Evolutionary conservation across 208 protist species (phyloP).

Genomic region (Wallacemonas sp.): DNA sequence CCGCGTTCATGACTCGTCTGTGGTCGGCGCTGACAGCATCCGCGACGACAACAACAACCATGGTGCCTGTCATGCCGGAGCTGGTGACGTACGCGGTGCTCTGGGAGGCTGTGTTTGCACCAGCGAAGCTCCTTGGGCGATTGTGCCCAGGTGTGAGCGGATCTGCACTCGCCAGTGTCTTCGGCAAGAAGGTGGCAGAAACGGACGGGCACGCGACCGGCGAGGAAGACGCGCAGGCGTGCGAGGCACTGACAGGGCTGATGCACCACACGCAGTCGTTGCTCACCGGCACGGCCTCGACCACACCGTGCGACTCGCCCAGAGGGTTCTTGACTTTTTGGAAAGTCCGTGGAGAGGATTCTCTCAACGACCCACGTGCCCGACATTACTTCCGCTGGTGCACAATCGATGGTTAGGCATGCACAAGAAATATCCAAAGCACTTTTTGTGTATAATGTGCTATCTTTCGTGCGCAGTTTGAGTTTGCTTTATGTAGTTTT

Average conservation of each 20-base stretch:
- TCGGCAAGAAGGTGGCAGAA: background rate
- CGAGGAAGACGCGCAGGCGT: slow-evolving; percentile 2
- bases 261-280: slow-evolving; percentile 13
- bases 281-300: background rate
- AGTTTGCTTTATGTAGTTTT: no score
- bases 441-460: no score
- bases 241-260: background rate
- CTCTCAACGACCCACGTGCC: slow-evolving; percentile 1
- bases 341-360: slow-evolving; percentile 7
- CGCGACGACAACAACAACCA: background rate
- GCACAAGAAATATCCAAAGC: no score
- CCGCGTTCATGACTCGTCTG: slow-evolving; percentile 16
- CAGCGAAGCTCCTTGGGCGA: background rate
- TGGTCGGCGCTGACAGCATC: slow-evolving; percentile 13
- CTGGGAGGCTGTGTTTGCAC: slow-evolving; percentile 30
- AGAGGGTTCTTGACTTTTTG: slow-evolving; percentile 27
- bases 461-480: no score
- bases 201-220: background rate
- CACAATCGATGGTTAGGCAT: slow-evolving; percentile 22
- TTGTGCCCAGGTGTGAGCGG: background rate
- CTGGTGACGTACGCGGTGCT: slow-evolving; percentile 28
- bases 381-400: slow-evolving; percentile 21
- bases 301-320: slow-evolving; percentile 8
- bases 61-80: background rate
- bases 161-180: no score